Evolutionary conservation across 129 eudicot genomes (phyloP).

Genomic region (Lactuca sativa): DNA sequence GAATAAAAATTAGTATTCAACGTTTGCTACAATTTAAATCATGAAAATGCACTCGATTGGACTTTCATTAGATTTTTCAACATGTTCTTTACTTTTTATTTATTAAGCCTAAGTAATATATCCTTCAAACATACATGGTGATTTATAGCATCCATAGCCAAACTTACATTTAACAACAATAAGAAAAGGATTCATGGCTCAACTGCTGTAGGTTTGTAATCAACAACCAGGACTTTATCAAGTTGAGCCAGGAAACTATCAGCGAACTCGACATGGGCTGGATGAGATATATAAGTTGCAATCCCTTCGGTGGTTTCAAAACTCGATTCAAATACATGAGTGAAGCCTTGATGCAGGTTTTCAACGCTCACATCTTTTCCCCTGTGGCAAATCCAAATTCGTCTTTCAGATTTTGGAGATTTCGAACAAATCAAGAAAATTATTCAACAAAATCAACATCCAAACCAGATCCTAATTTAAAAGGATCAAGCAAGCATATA

Average conservation of each 20-base stretch:
- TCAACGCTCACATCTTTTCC: slow-evolving; percentile 88
- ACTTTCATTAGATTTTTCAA: not conserved
- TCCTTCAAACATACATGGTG: slow-evolving; percentile 12
- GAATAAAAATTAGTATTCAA: no score
- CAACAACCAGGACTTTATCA: slow-evolving; percentile 70
- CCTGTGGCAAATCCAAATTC: slow-evolving; percentile 45
- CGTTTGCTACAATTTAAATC: not conserved
- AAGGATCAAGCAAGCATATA: not conserved
- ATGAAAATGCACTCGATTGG: no score
- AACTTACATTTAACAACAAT: not conserved
- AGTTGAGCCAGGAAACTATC: slow-evolving; percentile 48
- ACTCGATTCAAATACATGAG: slow-evolving; percentile 83
- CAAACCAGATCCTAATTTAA: not conserved
- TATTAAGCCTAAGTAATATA: not conserved
- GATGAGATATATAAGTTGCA: slow-evolving; percentile 70
- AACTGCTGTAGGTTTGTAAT: slow-evolving; percentile 70
- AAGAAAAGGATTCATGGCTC: slow-evolving; percentile 38
- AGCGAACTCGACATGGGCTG: slow-evolving; percentile 67
- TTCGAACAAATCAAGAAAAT: slow-evolving; percentile 5
- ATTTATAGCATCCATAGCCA: slow-evolving; percentile 6
- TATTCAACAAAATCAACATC: not conserved
- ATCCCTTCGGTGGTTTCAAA: slow-evolving; percentile 78
- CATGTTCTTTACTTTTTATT: not conserved
- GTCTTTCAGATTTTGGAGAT: slow-evolving; percentile 4
- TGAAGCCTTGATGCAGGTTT: slow-evolving; percentile 88